Conservation (phyloP, 176 grass and related monocot species). For the Phragmites australis region DNA sequence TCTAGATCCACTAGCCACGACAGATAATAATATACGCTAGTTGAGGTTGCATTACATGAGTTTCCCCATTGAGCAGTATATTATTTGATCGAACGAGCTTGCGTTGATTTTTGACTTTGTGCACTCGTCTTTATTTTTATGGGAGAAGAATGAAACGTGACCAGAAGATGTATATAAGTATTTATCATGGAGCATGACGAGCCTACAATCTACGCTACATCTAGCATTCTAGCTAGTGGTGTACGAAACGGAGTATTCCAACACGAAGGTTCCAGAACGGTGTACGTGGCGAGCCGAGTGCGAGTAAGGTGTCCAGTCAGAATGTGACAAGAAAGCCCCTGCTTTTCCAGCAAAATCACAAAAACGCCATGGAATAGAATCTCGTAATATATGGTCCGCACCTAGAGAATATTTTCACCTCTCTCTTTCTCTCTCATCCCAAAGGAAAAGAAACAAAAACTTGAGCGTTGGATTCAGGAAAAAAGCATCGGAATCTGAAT, state of each 20-base stretch:
- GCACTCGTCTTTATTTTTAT: too few relatives aligned
- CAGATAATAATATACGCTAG: too few relatives aligned
- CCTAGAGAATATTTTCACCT: slow-evolving; percentile 26
- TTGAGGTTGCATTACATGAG: too few relatives aligned
- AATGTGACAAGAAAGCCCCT: background rate
- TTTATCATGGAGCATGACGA: background rate
- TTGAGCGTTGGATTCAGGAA: slow-evolving; percentile 6
- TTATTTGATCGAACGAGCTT: too few relatives aligned
- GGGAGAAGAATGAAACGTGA: too few relatives aligned
- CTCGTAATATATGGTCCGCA: background rate
- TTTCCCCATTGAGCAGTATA: too few relatives aligned
- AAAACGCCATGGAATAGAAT: background rate
- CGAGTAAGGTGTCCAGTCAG: slow-evolving; percentile 9
- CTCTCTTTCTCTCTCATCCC: background rate
- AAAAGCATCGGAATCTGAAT: slow-evolving; percentile 52
- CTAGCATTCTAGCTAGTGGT: background rate
- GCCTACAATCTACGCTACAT: background rate
- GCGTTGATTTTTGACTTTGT: too few relatives aligned
- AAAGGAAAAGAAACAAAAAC: background rate
- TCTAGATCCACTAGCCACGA: too few relatives aligned
- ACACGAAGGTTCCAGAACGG: background rate
- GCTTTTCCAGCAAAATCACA: accelerated
- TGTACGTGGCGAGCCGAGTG: slow-evolving; percentile 44
- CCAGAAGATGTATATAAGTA: too few relatives aligned
- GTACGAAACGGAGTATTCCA: background rate